These are phyloP conservation scores for Sideroxylon spinosum DNA, from an alignment of 179 eudicot genomes.

Conservation along the genomic window DNA sequence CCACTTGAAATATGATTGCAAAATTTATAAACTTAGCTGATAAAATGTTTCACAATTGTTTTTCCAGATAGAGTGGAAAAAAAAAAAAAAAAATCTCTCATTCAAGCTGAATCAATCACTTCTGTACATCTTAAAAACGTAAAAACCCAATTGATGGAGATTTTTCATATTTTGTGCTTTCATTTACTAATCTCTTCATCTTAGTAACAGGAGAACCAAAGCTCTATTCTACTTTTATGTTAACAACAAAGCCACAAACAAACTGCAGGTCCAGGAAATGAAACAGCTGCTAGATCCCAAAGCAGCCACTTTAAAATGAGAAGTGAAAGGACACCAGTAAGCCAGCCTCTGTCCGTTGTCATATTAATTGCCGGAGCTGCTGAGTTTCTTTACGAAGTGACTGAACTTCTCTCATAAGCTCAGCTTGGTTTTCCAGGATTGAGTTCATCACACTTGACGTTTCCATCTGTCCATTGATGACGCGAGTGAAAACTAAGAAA, in stretches of 20 bases:
- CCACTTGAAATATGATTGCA: neutral
- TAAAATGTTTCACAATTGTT: neutral
- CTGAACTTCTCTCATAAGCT: constrained; percentile 67
- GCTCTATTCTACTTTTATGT: neutral
- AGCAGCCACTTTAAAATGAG: too few relatives aligned
- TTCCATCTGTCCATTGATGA: constrained; percentile 50
- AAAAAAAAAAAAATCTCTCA: neutral
- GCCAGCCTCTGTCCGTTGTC: constrained; percentile 14
- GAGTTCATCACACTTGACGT: constrained; percentile 53
- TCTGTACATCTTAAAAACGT: constrained; percentile 12
- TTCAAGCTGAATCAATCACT: constrained; percentile 11
- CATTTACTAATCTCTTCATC: neutral
- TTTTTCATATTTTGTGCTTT: neutral
- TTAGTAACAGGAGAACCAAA: neutral
- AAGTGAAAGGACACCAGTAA: too few relatives aligned
- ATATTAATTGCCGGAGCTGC: constrained; percentile 67
- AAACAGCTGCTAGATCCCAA: neutral
- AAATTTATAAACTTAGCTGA: neutral
- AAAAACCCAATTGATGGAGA: neutral
- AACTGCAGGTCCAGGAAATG: constrained; percentile 9
- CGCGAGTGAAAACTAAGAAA: constrained; percentile 13
- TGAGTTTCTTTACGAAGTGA: constrained; percentile 65
- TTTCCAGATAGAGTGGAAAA: neutral
- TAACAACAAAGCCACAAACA: constrained; percentile 11
- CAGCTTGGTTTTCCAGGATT: constrained; percentile 66